Percentiles rank a stretch among this genome's conserved stretches.
These are phyloP conservation scores for Pichia sp. DNA, from an alignment of 1,139 yeast genomes.

Conservation along the genomic window DNA sequence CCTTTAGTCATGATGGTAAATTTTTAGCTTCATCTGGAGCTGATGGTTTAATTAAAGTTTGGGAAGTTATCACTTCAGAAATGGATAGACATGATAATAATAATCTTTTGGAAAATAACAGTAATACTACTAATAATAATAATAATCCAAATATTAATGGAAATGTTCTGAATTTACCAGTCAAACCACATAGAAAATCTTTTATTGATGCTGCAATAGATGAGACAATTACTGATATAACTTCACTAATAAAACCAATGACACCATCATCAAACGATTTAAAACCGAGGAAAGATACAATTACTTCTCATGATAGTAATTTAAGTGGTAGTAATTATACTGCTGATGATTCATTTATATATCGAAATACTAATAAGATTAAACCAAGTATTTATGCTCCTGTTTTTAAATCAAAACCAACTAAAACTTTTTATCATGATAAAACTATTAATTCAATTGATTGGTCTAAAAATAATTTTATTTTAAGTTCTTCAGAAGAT, in stretches of 20 bases:
- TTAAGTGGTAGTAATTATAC: not conserved
- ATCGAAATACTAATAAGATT: conserved; percentile 1
- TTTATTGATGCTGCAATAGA: conserved; percentile 9
- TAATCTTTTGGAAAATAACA: not conserved
- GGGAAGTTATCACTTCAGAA: conserved; percentile 76
- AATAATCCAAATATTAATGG: not conserved
- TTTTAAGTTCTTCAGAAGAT: conserved; percentile 81
- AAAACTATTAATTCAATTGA: conserved; percentile 66
- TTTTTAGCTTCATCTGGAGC: conserved; percentile 81
- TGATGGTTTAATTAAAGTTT: conserved; percentile 58
- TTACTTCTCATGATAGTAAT: conserved; percentile 3
- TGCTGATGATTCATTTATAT: not conserved
- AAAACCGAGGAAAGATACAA: conserved; percentile 10
- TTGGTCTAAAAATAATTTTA: conserved; percentile 85
- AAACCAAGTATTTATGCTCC: conserved; percentile 50
- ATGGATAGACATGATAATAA: conserved; percentile 33
- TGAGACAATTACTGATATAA: conserved; percentile 12
- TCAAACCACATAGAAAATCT: conserved; percentile 3
- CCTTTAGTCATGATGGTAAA: conserved; percentile 74
- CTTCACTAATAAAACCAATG: conserved; percentile 13
- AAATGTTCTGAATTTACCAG: not conserved
- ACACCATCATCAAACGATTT: not conserved
- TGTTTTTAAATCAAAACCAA: conserved; percentile 69
- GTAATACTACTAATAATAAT: not conserved
- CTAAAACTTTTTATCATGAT: conserved; percentile 53